A percentile compares a stretch with the other conserved stretches of the same genome.
phyloP scores from a whole-genome alignment of 2,329 filamentous ascomycete genomes.

The Mycosphaerelloides madeirae region DNA sequence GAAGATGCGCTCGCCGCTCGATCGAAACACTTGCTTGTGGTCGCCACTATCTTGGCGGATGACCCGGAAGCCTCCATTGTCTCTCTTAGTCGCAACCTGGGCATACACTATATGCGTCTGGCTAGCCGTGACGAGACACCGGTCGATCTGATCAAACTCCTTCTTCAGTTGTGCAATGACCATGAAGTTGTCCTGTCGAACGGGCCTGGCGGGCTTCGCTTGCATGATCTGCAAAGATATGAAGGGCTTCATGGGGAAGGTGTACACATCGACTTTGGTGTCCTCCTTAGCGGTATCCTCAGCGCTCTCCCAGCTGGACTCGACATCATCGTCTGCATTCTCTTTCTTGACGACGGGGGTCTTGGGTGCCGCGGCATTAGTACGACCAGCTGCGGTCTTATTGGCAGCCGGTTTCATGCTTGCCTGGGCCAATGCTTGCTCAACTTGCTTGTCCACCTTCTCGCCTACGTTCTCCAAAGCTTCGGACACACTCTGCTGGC shows the following conservation, averaged over 20 bases:
- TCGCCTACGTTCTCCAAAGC: constrained; percentile 63
- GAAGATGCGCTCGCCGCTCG: constrained; percentile 89
- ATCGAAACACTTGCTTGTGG: constrained; percentile 86
- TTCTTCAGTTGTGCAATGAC: constrained; percentile 94
- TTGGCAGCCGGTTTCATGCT: constrained; percentile 47
- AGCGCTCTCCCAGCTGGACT: constrained; percentile 75
- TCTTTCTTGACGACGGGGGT: constrained; percentile 56
- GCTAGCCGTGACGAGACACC: constrained; percentile 84
- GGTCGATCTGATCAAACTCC: constrained; percentile 95
- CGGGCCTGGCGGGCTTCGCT: constrained; percentile 54
- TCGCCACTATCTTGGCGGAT: constrained; percentile 91
- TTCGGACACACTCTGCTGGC: constrained; percentile 61
- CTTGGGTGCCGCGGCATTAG: constrained; percentile 17
- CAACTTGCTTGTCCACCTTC: constrained; percentile 56
- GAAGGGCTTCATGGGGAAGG: constrained; percentile 95
- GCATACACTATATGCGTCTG: constrained; percentile 91
- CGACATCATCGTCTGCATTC: constrained; percentile 56
- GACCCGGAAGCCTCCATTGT: constrained; percentile 85
- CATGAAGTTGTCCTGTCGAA: constrained; percentile 77
- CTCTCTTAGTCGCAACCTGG: constrained; percentile 58
- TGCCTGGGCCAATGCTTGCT: constrained; percentile 57
- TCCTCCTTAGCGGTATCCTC: constrained; percentile 71
- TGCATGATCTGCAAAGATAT: constrained; percentile 73
- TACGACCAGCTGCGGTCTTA: constrained; percentile 20
- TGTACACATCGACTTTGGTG: constrained; percentile 68